A percentile compares a stretch with the other conserved stretches of the same genome.
Conservation (phyloP, 2,329 filamentous ascomycete species). For the Gaeumannomyces tritici region DNA sequence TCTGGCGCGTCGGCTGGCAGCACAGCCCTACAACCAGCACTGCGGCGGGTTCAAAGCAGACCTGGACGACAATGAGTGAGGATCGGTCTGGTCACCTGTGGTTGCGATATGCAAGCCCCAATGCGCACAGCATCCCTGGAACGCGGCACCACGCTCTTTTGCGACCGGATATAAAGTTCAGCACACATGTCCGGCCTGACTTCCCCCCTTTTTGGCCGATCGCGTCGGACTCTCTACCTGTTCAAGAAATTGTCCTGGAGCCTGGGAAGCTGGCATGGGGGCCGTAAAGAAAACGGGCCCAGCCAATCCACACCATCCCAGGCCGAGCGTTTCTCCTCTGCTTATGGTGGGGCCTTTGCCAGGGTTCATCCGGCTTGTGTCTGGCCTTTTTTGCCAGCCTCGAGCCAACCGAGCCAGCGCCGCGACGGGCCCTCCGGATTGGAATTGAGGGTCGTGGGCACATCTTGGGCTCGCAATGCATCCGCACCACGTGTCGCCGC, state of each 20-base stretch:
- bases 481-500: background rate
- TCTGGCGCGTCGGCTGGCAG: background rate
- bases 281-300: background rate
- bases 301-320: background rate
- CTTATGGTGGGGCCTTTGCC: background rate
- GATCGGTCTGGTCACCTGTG: background rate
- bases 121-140: background rate
- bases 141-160: background rate
- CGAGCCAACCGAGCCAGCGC: background rate
- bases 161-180: background rate
- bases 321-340: background rate
- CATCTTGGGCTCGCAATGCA: background rate
- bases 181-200: background rate
- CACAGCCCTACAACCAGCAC: background rate
- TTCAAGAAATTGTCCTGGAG: background rate
- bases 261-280: background rate
- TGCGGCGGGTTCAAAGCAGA: background rate
- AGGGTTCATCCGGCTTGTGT: background rate
- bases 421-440: background rate
- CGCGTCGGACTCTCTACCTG: background rate
- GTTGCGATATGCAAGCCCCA: background rate
- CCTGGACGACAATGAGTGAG: background rate
- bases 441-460: background rate
- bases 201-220: background rate
- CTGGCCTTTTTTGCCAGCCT: background rate